Percentiles rank a stretch among this genome's conserved stretches.
phyloP scores from a whole-genome alignment of 768 basidiomycete genomes.

The Austroboletus eburneus region DNA sequence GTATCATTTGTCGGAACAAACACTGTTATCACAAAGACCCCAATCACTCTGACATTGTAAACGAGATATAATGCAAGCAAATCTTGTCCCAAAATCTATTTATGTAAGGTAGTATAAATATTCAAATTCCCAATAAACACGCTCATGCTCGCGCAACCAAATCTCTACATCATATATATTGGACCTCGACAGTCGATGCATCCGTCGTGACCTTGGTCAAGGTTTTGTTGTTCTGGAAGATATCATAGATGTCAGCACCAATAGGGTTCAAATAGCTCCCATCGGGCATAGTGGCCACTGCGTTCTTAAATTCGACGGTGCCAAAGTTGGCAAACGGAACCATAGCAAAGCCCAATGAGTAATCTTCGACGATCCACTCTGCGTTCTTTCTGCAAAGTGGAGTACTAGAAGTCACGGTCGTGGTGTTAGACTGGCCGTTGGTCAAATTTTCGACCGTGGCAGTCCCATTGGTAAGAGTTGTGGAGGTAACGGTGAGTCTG shows the following conservation, averaged over 20 bases:
- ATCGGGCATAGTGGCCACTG: not conserved
- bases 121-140: not conserved
- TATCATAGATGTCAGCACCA: not conserved
- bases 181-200: not conserved
- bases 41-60: too few species aligned
- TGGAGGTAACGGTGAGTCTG: not conserved
- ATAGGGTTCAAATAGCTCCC: not conserved
- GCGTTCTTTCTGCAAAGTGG: conserved; percentile 3
- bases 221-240: not conserved
- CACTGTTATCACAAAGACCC: too few species aligned
- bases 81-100: too few species aligned
- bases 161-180: not conserved
- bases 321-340: conserved; percentile 4
- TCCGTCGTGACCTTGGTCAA: not conserved
- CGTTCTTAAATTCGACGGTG: conserved; percentile 4
- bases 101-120: too few species aligned
- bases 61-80: too few species aligned
- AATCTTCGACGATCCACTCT: conserved; percentile 12
- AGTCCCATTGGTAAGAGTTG: not conserved
- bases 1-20: too few species aligned
- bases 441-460: conserved; percentile 8
- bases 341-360: not conserved
- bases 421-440: not conserved
- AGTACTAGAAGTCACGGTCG: not conserved
- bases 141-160: not conserved